Base-by-base conservation (phyloP, 768 basidiomycete genomes). In the Leccinellum rugosiceps region DNA sequence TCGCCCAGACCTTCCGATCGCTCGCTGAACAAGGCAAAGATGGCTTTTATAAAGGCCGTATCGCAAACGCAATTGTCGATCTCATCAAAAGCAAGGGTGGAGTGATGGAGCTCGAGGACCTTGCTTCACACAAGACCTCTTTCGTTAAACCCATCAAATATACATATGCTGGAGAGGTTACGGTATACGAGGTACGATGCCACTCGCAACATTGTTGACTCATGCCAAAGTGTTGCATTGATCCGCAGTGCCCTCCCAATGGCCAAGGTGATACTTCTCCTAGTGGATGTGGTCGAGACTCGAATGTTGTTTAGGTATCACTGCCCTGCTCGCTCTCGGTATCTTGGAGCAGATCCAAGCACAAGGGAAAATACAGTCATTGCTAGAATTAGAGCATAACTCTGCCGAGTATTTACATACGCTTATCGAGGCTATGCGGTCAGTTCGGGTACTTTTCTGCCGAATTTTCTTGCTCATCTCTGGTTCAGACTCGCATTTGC, bases 141-240 rank as follows among this genome's bases (percentile, higher is more conserved):
- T 83, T 92, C 38, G 91, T 98, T 17, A 84, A 94, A 59, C 96
- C 97, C 2, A 94, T 98, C 75, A 86, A 84, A 56, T 96, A 96
- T 70, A 93, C 88, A 2, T 98, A 92, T 64, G 87, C 80, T 19
- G 77, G 80, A 8, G 90, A 94, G 57, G 88, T 98, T 7, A 93
- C 94, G 0, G 78, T 98, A 0, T 93, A 93, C 70, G 96, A 99
- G 82, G 94, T 90, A 63, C 58, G 77, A 25, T n/a, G 7, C 17
- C 34, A 10, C 17, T 25, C 19, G 14, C 21, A 43, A 19, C 13
- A 3, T 45, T 52, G 10, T 48, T 52, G 45, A 30, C 26, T 11
- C 31, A 19, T 46, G 25, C 14, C 30, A 7, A 46, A 58, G 28
- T 17, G 21, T 51, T 21, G 31, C 5, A 47, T 52, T 59, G 19